A percentile compares a stretch with the other conserved stretches of the same genome.
Conservation (phyloP, 331 rosid species). For the Ulmus americana region DNA sequence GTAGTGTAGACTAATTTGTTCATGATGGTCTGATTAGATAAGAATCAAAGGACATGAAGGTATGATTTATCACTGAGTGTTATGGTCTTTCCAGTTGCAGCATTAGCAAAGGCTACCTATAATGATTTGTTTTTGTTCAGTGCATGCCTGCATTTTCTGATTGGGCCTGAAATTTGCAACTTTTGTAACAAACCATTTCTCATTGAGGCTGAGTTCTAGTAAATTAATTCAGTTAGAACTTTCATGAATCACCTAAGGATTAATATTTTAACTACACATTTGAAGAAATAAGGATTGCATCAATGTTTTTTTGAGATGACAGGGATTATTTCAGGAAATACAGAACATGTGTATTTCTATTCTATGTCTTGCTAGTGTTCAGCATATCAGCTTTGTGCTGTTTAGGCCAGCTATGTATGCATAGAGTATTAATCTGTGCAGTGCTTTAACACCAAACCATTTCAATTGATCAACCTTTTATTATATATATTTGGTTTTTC, state of each 20-base stretch:
- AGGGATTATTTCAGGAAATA: neutral
- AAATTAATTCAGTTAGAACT: neutral
- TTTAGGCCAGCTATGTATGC: neutral
- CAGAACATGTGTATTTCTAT: neutral
- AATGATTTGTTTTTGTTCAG: neutral
- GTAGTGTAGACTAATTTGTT: no score
- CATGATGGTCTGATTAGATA: neutral
- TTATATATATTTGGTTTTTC: neutral
- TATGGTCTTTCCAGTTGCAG: neutral
- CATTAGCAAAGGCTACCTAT: neutral
- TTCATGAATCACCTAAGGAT: neutral
- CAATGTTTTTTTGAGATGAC: neutral
- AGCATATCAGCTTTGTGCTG: neutral
- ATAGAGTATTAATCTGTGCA: neutral
- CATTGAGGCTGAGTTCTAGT: neutral
- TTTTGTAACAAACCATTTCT: neutral
- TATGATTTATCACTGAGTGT: neutral
- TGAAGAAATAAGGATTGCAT: neutral
- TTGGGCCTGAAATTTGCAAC: neutral
- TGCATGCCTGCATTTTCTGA: neutral
- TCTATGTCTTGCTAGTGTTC: neutral
- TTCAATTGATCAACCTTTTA: constrained; percentile 1
- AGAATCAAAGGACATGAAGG: neutral
- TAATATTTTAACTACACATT: neutral
- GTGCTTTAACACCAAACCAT: neutral